Evolutionary conservation across 208 protist species (phyloP), one percentile per base, ranked within the genome.

Genomic region (Chromosphaera perkinsii): DNA sequence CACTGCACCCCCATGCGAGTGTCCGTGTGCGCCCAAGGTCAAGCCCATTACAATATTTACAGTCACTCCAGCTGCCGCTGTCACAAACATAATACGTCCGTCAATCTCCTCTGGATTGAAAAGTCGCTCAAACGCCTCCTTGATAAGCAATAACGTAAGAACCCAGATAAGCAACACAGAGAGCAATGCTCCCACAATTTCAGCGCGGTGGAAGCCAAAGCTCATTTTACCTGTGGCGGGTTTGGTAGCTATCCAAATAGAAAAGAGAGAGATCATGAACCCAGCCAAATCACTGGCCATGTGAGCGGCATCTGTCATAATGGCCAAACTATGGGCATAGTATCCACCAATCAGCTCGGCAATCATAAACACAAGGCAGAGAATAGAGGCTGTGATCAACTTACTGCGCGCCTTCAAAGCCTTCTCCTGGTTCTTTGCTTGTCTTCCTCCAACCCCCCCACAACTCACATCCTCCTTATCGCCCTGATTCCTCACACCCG

Each of bases 111-210:
- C 20, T n/a, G 42, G 60, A 27, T 66, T 33, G 12, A 67, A 39
- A 24, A 61, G 12, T 22, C 69, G 69, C 32, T 32, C 22, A 10
- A 66, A 35, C 9, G 69, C 69, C 59, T 74, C 69, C 48, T 66
- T 61, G 0, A 74, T 0, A 5, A 74, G 59, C 24, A 74, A 9
- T 20, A 57, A 57, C 7, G 69, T 66, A 2, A 74, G 47, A 2
- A 65, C 24, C 69, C 69, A 75, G 43, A 75, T 75, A 12, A 69
- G 9, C 1, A 75, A 62, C n/a, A 69, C 69, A 5, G 69, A 75
- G 2, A 62, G 27, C 22, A 75, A 40, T 5, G 69, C 69, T 3
- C 69, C 69, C 17, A 75, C 5, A 31, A 72, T 72, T 36, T 72
- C 61, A 7, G 54, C 54, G n/a, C 66, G 54, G 32, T 59, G 9